Evolutionary conservation across 345 rosid species (phyloP), one percentile per base, ranked within the genome.

Genomic region (Salix udensis): DNA sequence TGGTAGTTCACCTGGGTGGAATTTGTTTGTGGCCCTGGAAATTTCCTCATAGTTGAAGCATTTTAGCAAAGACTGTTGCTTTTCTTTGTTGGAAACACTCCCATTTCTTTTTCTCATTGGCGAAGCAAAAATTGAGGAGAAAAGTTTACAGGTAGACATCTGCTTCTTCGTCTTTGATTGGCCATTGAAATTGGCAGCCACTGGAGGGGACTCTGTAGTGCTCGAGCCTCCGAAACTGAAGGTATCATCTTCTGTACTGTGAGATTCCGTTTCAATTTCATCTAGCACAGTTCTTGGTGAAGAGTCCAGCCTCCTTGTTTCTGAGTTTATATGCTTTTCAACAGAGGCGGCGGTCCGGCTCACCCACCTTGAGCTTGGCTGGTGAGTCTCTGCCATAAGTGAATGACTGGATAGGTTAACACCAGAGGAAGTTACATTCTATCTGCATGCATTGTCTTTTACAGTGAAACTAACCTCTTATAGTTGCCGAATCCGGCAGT

Each of bases 31-130:
- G 31, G 97, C 96, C 52, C 73, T 86, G 64, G 93, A 86, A 52
- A 93, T 90, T 85, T 95, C 96, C 61, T 84, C 84, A 23, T 88
- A 90, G 81, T 79, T 88, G 86, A 93, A 95, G 85, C 97, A 90
- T 44, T 74, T 87, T 18, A 95, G 76, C 40, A 88, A 72, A 70
- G 93, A 90, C 79, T 84, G 87, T 36, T 75, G 82, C 72, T 82
- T 89, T 76, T 78, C 79, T 37, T 83, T 78, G 28, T 67, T 82
- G 19, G 78, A 75, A 44, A 83, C 72, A 13, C 80, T 80, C 3
- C 28, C 28, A 73, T 77, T 84, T 84, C 86, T 78, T 88, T 61
- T 90, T 34, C 91, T 85, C 50, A 87, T 23, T 28, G 90, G 89
- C 7, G 96, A 93, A 62, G 73, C 71, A 52, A 92, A 81, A 48